Evolutionary conservation across 2,329 filamentous ascomycete species (phyloP), one percentile per base, ranked within the genome.

Genomic region (Aureobasidium mangrovei): DNA sequence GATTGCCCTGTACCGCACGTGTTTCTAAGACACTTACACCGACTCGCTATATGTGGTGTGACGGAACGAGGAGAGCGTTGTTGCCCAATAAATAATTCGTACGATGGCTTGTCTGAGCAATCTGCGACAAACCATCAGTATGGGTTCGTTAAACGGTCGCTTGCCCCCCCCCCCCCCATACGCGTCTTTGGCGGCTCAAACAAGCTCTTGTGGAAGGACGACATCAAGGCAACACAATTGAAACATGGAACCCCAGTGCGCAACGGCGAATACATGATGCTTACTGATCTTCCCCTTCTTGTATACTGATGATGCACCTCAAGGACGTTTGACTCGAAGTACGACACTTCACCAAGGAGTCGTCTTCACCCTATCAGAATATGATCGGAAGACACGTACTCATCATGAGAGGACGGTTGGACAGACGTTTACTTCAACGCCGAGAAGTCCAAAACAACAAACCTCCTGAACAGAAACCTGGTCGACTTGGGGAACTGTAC

Each of bases 181-280:
- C 33, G 38, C 35, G n/a, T 24, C 6, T 41, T 98, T 69, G 18
- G 18, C 18, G 47, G 47, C 47, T 51, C 47, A 51, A 51, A 51
- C 29, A 51, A 51, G 47, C 38, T 51, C 28, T 42, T 51, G 4
- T 41, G 38, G 38, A 26, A 33, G 47, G 29, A 31, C 12, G 36
- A 38, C 36, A 49, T 39, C 46, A 42, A 35, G 24, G 3, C 39
- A 35, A 35, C 24, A 51, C 41, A 38, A 51, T 51, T 51, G 47
- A 51, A 29, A 51, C 36, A 42, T 41, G 38, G 10, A 7, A 7
- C 10, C 38, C 10, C 46, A 40, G 4, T 49, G 46, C 46, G 39
- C 40, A 27, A 39, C n/a, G 12, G 26, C n/a, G 29, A 36, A 38
- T 10, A 38, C 46, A 24, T 26, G 36, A 8, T 32, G 18, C 29